Evolutionary conservation across 73 alveolate species (phyloP).

Genomic region (Urostyla sp.): DNA sequence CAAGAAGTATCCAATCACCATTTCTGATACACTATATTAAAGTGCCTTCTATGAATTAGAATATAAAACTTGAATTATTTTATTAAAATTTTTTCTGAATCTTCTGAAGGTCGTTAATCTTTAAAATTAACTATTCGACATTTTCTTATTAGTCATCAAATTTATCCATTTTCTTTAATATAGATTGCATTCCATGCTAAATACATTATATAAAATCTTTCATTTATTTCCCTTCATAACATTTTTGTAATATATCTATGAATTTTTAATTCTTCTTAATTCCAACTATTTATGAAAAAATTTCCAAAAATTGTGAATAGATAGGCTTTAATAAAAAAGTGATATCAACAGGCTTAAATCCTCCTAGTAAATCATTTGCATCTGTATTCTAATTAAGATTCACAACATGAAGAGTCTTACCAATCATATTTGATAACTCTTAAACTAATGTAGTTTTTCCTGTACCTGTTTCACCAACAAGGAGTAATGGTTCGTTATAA

Average conservation of each 20-base stretch:
- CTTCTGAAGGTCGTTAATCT: constrained; percentile 71
- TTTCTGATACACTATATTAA: constrained; percentile 90
- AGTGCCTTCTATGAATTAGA: constrained; percentile 95
- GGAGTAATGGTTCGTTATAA: constrained; percentile 81
- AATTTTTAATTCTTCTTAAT: constrained; percentile 78
- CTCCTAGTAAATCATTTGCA: constrained; percentile 96
- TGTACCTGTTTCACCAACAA: constrained; percentile 99
- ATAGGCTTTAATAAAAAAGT: constrained; percentile 82
- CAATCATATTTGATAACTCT: constrained; percentile 85
- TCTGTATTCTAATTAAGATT: constrained; percentile 96
- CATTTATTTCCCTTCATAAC: constrained; percentile 81
- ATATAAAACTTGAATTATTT: constrained; percentile 73
- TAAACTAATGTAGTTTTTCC: constrained; percentile 97
- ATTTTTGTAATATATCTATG: constrained; percentile 74
- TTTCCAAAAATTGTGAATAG: constrained; percentile 79
- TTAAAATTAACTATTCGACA: constrained; percentile 40
- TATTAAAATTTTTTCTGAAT: constrained; percentile 64
- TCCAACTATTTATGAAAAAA: constrained; percentile 74
- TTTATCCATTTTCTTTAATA: constrained; percentile 64
- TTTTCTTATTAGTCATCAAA: constrained; percentile 17
- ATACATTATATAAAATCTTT: constrained; percentile 81
- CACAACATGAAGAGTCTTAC: constrained; percentile 90
- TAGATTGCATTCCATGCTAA: constrained; percentile 75
- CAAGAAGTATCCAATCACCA: constrained; percentile 98
- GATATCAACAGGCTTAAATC: constrained; percentile 96